These are phyloP conservation scores for Annulohypoxylon stygium DNA, from an alignment of 495 filamentous ascomycete species.

Conservation along the genomic window DNA sequence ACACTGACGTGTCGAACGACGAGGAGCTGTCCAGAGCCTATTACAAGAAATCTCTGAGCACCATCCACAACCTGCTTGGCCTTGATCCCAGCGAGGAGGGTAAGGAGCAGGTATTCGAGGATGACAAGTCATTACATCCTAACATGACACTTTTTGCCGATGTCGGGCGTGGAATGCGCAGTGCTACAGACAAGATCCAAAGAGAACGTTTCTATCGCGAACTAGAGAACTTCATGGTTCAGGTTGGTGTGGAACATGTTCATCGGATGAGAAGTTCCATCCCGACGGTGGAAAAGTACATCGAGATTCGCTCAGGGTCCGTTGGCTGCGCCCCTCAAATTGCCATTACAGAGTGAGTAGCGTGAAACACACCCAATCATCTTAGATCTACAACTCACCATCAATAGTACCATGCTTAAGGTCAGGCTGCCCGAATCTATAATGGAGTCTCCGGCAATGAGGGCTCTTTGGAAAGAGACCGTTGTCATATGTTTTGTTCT, in stretches of 20 bases:
- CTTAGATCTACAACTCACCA: constrained; percentile 13
- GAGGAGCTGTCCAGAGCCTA: constrained; percentile 47
- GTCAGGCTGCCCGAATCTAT: constrained; percentile 46
- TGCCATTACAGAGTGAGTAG: constrained; percentile 48
- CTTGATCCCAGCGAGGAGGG: constrained; percentile 27
- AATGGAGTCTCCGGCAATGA: constrained; percentile 48
- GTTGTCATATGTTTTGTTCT: constrained; percentile 49
- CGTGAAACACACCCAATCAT: not conserved
- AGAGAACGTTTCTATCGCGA: constrained; percentile 49
- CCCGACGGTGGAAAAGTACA: constrained; percentile 42
- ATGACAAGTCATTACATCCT: constrained; percentile 30
- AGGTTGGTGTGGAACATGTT: constrained; percentile 45
- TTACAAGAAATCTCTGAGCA: constrained; percentile 46
- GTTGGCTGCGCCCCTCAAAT: constrained; percentile 51
- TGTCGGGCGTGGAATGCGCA: constrained; percentile 38
- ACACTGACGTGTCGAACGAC: constrained; percentile 46
- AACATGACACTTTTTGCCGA: constrained; percentile 49
- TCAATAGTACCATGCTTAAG: constrained; percentile 45
- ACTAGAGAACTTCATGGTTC: constrained; percentile 49
- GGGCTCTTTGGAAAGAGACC: constrained; percentile 47
- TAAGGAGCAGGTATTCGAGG: not conserved
- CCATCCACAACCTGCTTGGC: constrained; percentile 39
- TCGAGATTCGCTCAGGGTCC: constrained; percentile 46
- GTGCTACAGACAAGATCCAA: constrained; percentile 38
- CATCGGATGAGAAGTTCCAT: constrained; percentile 46